phyloP scores from a whole-genome alignment of 208 protist genomes.

The Leishmania tarentolae region DNA sequence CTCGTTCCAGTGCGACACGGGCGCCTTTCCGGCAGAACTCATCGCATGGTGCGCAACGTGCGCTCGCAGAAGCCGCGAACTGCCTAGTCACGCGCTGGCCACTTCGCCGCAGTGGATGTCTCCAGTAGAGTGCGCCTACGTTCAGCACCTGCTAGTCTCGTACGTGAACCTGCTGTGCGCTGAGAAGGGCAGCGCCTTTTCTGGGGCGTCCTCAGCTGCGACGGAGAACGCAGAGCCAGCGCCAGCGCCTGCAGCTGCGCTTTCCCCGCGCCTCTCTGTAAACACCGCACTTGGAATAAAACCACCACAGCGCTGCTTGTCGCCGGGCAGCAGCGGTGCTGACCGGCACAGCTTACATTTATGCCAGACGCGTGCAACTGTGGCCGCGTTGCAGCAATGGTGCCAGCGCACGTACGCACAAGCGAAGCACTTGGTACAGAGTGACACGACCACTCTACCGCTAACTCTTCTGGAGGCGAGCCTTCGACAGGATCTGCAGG shows the following conservation, averaged over 20 bases:
- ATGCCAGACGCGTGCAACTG: not conserved
- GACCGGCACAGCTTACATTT: not conserved
- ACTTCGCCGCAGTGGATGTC: slow-evolving; percentile 28
- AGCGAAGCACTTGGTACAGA: not conserved
- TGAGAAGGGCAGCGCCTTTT: not conserved
- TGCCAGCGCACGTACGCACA: not conserved
- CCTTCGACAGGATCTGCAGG: slow-evolving; percentile 16
- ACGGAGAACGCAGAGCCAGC: not conserved
- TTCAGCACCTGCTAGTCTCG: slow-evolving; percentile 22
- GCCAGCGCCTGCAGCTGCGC: not conserved
- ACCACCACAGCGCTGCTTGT: not conserved
- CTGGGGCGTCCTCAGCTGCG: not conserved
- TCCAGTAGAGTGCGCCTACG: slow-evolving; percentile 27
- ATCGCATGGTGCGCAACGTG: slow-evolving; percentile 28
- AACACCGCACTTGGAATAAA: slow-evolving; percentile 1
- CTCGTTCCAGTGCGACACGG: slow-evolving; percentile 34
- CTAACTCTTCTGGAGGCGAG: slow-evolving; percentile 12
- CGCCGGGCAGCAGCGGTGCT: not conserved
- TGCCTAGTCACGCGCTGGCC: slow-evolving; percentile 2
- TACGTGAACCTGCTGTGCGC: slow-evolving; percentile 9
- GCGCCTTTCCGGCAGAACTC: slow-evolving; percentile 36
- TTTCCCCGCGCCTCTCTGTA: slow-evolving; percentile 16
- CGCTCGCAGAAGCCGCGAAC: not conserved
- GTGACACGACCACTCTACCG: slow-evolving; percentile 2
- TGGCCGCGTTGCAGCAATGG: slow-evolving; percentile 5